Evolutionary conservation across 2,329 filamentous ascomycete genomes (phyloP).

Genomic region (Thelonectria rubi): DNA sequence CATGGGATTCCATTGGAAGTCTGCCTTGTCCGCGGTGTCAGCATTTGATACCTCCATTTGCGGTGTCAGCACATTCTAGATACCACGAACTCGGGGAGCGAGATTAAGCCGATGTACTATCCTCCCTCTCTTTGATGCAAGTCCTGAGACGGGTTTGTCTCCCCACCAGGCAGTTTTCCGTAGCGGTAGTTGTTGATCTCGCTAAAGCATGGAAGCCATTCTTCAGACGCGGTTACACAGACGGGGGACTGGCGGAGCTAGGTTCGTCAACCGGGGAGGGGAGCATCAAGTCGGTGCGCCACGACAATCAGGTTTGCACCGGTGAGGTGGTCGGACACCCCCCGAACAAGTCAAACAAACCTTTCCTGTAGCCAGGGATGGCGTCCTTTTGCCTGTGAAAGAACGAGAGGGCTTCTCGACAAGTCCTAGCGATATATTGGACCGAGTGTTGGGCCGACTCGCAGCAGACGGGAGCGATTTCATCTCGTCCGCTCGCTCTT

Average conservation of each 20-base stretch:
- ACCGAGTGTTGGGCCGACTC: neutral
- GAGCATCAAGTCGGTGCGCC: conserved; percentile 6
- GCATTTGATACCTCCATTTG: conserved; percentile 64
- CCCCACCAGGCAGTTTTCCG: conserved; percentile 3
- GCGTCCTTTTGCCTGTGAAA: neutral
- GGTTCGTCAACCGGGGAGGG: conserved; percentile 4
- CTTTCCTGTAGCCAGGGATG: neutral
- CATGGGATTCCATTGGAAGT: conserved; percentile 47
- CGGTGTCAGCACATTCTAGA: conserved; percentile 62
- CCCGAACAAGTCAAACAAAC: neutral
- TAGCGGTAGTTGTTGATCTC: conserved; percentile 15
- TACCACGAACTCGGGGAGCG: conserved; percentile 48
- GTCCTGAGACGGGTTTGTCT: neutral
- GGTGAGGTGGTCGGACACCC: conserved; percentile 13
- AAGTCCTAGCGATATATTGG: neutral
- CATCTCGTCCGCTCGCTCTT: neutral
- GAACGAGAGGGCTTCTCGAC: neutral
- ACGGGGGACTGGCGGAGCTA: conserved; percentile 13
- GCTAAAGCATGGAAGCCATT: conserved; percentile 13
- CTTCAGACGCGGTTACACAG: conserved; percentile 20
- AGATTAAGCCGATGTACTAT: conserved; percentile 3
- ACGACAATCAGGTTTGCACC: conserved; percentile 6
- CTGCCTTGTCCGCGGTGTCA: conserved; percentile 59
- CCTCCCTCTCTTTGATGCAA: neutral
- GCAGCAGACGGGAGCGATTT: neutral